These are phyloP conservation scores for Fomitopsis pulvina DNA, from an alignment of 768 basidiomycete species.

Conservation along the genomic window DNA sequence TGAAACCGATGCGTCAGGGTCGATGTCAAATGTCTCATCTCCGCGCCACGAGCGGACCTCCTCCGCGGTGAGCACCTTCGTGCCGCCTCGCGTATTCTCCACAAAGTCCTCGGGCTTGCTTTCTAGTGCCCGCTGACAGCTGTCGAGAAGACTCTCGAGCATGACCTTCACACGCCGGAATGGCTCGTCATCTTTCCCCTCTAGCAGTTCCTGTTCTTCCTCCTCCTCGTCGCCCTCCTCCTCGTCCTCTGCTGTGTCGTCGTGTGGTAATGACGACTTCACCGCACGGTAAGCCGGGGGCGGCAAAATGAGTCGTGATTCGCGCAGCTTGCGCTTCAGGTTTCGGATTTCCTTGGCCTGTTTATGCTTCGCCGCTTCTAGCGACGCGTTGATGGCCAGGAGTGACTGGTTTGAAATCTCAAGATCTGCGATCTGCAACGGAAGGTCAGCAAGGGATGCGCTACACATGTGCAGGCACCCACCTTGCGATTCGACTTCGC, in stretches of 20 bases:
- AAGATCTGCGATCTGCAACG: slow-evolving; percentile 75
- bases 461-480: slow-evolving; percentile 9
- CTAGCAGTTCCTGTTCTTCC: slow-evolving; percentile 29
- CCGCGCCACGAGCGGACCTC: slow-evolving; percentile 56
- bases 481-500: slow-evolving; percentile 90
- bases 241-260: slow-evolving; percentile 35
- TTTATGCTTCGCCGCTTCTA: slow-evolving; percentile 73
- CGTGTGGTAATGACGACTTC: slow-evolving; percentile 42
- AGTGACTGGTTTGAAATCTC: slow-evolving; percentile 88
- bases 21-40: slow-evolving; percentile 11
- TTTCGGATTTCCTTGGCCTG: slow-evolving; percentile 86
- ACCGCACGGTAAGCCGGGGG: slow-evolving; percentile 54
- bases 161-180: slow-evolving; percentile 61
- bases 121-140: slow-evolving; percentile 58
- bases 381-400: slow-evolving; percentile 73
- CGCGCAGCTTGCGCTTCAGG: slow-evolving; percentile 73
- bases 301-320: slow-evolving; percentile 73
- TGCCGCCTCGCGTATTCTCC: slow-evolving; percentile 33
- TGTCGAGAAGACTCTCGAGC: slow-evolving; percentile 54
- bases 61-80: slow-evolving; percentile 69
- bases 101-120: slow-evolving; percentile 45
- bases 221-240: slow-evolving; percentile 35
- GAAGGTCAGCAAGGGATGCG: background rate
- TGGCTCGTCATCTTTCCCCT: slow-evolving; percentile 40
- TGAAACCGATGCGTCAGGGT: slow-evolving; percentile 13